Evolutionary conservation across 1,139 yeast genomes (phyloP).

Genomic region (Candida smagusa): DNA sequence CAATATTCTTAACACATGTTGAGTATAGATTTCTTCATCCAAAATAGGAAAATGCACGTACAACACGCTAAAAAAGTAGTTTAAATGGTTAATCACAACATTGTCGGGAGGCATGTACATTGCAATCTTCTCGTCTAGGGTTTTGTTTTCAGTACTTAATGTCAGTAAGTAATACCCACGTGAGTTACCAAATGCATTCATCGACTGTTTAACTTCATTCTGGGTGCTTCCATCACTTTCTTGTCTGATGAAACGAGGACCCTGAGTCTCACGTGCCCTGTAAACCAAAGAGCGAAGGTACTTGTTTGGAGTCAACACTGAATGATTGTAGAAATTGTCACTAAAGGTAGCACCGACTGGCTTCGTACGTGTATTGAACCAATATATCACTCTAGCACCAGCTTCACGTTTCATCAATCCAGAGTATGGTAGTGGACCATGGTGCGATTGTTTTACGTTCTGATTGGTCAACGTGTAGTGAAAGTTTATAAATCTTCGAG

Average conservation of each 20-base stretch:
- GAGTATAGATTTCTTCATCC: constrained; percentile 10
- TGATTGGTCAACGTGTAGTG: constrained; percentile 6
- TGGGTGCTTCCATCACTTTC: constrained; percentile 11
- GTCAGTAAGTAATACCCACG: constrained; percentile 4
- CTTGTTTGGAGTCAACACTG: constrained; percentile 5
- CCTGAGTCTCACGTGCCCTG: constrained; percentile 9
- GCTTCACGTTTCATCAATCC: constrained; percentile 18
- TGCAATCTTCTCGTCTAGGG: constrained; percentile 7
- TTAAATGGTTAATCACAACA: constrained; percentile 7
- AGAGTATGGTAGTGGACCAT: constrained; percentile 13
- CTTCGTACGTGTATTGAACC: constrained; percentile 6
- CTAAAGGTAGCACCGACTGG: constrained; percentile 5
- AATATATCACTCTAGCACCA: constrained; percentile 15
- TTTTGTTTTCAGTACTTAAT: not conserved
- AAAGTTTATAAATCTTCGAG: constrained; percentile 9
- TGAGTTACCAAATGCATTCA: constrained; percentile 5
- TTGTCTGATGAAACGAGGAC: constrained; percentile 12
- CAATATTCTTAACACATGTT: constrained; percentile 9
- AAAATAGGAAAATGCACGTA: constrained; percentile 12
- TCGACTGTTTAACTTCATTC: constrained; percentile 12
- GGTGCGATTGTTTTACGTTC: constrained; percentile 5
- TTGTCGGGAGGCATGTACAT: constrained; percentile 7
- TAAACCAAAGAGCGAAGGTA: constrained; percentile 3
- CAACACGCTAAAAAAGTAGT: constrained; percentile 9
- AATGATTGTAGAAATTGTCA: constrained; percentile 9